Conservation (phyloP, 2,329 filamentous ascomycete species). For the Monosporascus cannonballus region DNA sequence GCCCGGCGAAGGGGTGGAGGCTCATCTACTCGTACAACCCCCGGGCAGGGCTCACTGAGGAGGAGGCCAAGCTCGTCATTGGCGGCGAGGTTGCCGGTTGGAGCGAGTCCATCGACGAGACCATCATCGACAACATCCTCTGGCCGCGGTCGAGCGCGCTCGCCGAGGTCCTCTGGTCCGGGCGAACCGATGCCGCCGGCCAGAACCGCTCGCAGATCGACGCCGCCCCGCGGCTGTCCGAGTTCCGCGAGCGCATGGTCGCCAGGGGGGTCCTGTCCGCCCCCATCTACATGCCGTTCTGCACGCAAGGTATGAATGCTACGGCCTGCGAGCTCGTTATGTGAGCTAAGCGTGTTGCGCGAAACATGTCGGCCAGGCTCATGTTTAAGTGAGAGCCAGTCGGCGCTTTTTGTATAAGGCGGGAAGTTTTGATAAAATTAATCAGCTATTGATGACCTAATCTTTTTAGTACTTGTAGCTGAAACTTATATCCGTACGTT, state of each 20-base stretch:
- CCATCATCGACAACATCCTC: constrained; percentile 68
- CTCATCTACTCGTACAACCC: constrained; percentile 79
- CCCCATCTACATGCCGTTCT: constrained; percentile 68
- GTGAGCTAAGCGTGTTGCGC: background rate
- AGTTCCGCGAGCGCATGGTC: constrained; percentile 72
- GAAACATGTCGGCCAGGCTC: too few species aligned
- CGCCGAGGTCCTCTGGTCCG: constrained; percentile 77
- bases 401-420: too few species aligned
- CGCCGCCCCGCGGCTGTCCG: constrained; percentile 62
- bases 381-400: too few species aligned
- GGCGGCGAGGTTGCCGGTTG: constrained; percentile 80
- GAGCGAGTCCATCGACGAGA: constrained; percentile 70
- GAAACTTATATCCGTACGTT: too few species aligned
- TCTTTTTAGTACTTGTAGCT: too few species aligned
- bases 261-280: constrained; percentile 56
- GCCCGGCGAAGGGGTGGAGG: constrained; percentile 74
- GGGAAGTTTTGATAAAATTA: too few species aligned
- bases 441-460: too few species aligned
- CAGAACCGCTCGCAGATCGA: constrained; percentile 66
- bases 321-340: constrained; percentile 35
- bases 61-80: constrained; percentile 61
- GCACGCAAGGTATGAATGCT: constrained; percentile 52
- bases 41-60: constrained; percentile 52
- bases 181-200: constrained; percentile 57
- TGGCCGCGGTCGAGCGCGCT: constrained; percentile 74